Percentiles rank a stretch among this genome's conserved stretches.
phyloP scores from a whole-genome alignment of 768 basidiomycete genomes.

The Tubosaeta sp. region DNA sequence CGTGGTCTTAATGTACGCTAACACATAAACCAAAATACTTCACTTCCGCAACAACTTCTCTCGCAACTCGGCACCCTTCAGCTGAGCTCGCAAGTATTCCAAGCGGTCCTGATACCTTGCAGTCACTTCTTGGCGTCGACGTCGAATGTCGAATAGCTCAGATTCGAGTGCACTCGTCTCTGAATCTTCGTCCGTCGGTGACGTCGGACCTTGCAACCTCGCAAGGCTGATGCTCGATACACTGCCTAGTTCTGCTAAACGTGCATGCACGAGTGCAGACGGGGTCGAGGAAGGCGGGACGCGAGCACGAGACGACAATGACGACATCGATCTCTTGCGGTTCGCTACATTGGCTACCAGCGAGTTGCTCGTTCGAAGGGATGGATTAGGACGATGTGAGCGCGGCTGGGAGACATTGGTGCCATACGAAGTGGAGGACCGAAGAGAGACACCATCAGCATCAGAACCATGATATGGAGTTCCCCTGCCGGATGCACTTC shows the following conservation, averaged over 20 bases:
- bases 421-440: slow-evolving; percentile 47
- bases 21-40: slow-evolving; percentile 10
- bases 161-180: slow-evolving; percentile 40
- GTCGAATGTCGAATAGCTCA: slow-evolving; percentile 67
- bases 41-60: slow-evolving; percentile 72
- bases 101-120: slow-evolving; percentile 70
- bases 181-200: slow-evolving; percentile 31
- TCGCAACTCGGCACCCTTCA: slow-evolving; percentile 80
- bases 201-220: slow-evolving; percentile 33
- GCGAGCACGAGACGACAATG: slow-evolving; percentile 47
- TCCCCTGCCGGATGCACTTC: slow-evolving; percentile 27
- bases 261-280: slow-evolving; percentile 27
- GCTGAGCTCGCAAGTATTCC: slow-evolving; percentile 75
- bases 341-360: slow-evolving; percentile 31
- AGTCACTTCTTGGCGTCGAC: slow-evolving; percentile 65
- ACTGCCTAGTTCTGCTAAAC: slow-evolving; percentile 34
- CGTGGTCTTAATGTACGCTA: background rate
- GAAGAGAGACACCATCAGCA: slow-evolving; percentile 48
- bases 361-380: slow-evolving; percentile 33
- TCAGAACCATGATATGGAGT: slow-evolving; percentile 36
- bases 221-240: slow-evolving; percentile 48
- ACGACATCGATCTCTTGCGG: slow-evolving; percentile 60
- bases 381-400: slow-evolving; percentile 39
- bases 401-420: slow-evolving; percentile 47
- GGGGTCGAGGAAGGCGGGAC: slow-evolving; percentile 33